Percentiles rank a stretch among this genome's conserved stretches.
Conservation (phyloP, 2,329 filamentous ascomycete species). For the Fonsecaea monophora region DNA sequence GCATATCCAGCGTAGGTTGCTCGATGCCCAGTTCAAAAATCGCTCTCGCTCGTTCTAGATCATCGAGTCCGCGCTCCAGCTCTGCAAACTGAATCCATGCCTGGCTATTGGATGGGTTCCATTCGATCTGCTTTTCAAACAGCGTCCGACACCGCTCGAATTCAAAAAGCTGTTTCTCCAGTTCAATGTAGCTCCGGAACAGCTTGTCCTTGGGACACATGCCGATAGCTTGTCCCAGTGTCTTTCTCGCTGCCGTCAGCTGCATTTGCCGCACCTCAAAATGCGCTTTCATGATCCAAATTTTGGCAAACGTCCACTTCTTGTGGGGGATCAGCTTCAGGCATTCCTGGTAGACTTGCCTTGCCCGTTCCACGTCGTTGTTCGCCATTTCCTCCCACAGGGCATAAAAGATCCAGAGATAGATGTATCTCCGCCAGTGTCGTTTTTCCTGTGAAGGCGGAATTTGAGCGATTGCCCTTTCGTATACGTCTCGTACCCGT, state of each 20-base stretch:
- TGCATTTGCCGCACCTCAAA: conserved; percentile 91
- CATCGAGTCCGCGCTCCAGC: conserved; percentile 87
- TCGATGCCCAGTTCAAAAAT: conserved; percentile 91
- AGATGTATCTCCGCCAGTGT: conserved; percentile 96
- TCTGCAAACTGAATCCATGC: conserved; percentile 98
- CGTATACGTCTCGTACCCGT: conserved; percentile 88
- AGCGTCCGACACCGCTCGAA: conserved; percentile 89
- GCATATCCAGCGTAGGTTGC: conserved; percentile 90
- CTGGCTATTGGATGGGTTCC: conserved; percentile 86
- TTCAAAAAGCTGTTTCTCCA: conserved; percentile 93
- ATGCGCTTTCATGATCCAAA: conserved; percentile 92
- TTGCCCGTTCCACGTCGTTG: conserved; percentile 76
- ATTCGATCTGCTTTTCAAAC: conserved; percentile 93
- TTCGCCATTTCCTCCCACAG: conserved; percentile 91
- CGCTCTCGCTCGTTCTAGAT: conserved; percentile 82
- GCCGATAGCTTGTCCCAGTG: conserved; percentile 86
- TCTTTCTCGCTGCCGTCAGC: conserved; percentile 80
- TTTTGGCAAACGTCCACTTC: conserved; percentile 95
- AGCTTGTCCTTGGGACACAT: conserved; percentile 96
- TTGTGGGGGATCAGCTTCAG: conserved; percentile 90
- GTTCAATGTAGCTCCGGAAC: conserved; percentile 89
- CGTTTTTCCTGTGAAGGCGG: conserved; percentile 95
- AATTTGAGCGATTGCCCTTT: conserved; percentile 92
- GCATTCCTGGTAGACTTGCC: conserved; percentile 90
- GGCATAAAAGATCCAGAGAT: conserved; percentile 97